A percentile compares a stretch with the other conserved stretches of the same genome.
These are phyloP conservation scores for Solanum pinnatisectum DNA, from an alignment of 257 asterid genomes.

Conservation along the genomic window DNA sequence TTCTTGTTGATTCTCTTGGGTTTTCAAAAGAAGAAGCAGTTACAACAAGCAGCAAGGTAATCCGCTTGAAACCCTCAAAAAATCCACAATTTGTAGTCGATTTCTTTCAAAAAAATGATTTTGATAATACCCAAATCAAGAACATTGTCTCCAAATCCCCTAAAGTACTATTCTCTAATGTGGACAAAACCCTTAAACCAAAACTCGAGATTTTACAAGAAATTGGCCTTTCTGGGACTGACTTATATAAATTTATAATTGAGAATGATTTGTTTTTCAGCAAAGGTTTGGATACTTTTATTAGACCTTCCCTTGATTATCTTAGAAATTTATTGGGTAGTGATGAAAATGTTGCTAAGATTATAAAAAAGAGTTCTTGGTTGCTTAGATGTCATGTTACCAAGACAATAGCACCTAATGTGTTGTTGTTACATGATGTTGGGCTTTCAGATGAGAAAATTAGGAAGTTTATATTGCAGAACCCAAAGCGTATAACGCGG, in stretches of 20 bases:
- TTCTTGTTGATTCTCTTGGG: conserved; percentile 5
- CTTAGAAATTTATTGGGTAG: neutral
- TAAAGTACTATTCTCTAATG: neutral
- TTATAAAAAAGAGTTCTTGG: neutral
- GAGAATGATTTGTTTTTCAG: neutral
- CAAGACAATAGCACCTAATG: neutral
- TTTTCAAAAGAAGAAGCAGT: conserved; percentile 5
- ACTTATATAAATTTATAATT: neutral
- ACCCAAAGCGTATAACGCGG: neutral
- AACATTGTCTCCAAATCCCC: neutral
- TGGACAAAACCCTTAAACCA: conserved; percentile 11
- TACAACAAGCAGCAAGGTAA: neutral
- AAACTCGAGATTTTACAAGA: neutral
- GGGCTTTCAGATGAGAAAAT: neutral
- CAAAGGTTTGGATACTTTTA: neutral
- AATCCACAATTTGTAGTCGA: conserved; percentile 1
- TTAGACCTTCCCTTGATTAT: neutral
- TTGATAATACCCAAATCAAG: neutral
- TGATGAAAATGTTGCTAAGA: neutral
- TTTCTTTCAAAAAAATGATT: neutral
- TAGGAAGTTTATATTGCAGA: neutral
- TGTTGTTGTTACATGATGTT: neutral
- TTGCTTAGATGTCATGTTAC: neutral
- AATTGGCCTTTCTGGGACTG: neutral
- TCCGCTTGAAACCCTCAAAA: neutral